Conservation (phyloP, 352 stramenopile genomes). For the Aphanomyces cochlioides region DNA sequence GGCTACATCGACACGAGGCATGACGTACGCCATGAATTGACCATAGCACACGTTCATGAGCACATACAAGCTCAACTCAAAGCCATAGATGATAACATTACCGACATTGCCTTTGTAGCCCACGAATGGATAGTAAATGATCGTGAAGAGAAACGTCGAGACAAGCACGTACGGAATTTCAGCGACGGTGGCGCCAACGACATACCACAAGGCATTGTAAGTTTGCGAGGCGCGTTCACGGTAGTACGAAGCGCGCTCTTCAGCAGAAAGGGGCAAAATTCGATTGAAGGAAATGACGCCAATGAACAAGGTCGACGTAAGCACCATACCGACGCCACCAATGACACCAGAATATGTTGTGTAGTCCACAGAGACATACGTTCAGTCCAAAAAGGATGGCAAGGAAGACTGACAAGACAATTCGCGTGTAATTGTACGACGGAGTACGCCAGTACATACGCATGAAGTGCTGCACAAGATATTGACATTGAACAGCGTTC, state of each 20-base stretch:
- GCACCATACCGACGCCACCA: too few species aligned
- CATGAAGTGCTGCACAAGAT: constrained; percentile 56
- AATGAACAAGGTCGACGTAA: constrained; percentile 69
- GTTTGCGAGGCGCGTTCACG: constrained; percentile 87
- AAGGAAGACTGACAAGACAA: too few species aligned
- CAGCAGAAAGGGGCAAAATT: constrained; percentile 72
- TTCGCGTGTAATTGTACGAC: constrained; percentile 76
- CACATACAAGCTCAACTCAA: constrained; percentile 45
- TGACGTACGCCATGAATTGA: constrained; percentile 63
- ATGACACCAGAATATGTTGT: too few species aligned
- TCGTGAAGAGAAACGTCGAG: constrained; percentile 45
- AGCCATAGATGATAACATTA: constrained; percentile 54
- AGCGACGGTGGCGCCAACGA: constrained; percentile 67
- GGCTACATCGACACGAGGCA: too few species aligned
- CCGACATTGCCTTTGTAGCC: constrained; percentile 37
- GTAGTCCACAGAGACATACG: too few species aligned
- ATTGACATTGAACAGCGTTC: too few species aligned
- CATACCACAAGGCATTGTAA: constrained; percentile 84
- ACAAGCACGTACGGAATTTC: constrained; percentile 71
- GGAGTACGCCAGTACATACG: constrained; percentile 84
- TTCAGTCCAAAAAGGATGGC: too few species aligned
- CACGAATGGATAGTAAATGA: constrained; percentile 54
- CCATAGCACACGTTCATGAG: constrained; percentile 56
- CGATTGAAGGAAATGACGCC: constrained; percentile 76
- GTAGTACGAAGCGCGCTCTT: constrained; percentile 90